These are phyloP conservation scores for Allomyces macrogynus DNA, from an alignment of 192 early-diverging fungal genomes.

Conservation along the genomic window DNA sequence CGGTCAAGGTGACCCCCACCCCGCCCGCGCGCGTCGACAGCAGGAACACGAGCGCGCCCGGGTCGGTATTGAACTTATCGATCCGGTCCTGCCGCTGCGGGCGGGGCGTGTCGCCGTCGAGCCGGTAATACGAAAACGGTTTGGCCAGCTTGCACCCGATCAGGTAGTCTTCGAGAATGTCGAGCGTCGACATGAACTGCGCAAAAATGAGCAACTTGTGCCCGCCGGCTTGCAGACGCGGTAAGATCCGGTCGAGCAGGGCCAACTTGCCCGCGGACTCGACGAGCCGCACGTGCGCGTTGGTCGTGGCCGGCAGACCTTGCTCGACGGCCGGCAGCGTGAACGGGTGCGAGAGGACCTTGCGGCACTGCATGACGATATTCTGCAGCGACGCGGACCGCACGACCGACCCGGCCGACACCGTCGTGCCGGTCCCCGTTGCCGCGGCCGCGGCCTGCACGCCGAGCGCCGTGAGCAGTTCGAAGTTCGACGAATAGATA, in stretches of 20 bases:
- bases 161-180: constrained; percentile 61
- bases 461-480: constrained; percentile 19
- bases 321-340: constrained; percentile 22
- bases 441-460: constrained; percentile 10
- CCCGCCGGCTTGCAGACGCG: constrained; percentile 29
- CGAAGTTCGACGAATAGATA: constrained; percentile 34
- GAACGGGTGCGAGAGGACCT: constrained; percentile 53
- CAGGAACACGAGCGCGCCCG: constrained; percentile 40
- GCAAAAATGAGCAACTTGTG: constrained; percentile 62
- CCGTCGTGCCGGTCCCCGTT: constrained; percentile 12
- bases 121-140: neutral
- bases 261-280: constrained; percentile 41
- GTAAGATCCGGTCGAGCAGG: constrained; percentile 43
- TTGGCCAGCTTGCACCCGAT: constrained; percentile 6
- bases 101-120: constrained; percentile 38
- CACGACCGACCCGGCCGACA: neutral
- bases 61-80: constrained; percentile 36
- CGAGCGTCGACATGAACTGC: constrained; percentile 64
- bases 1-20: constrained; percentile 46
- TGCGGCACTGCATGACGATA: constrained; percentile 46
- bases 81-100: constrained; percentile 30
- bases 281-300: constrained; percentile 28
- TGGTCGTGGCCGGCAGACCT: too few relatives aligned
- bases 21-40: constrained; percentile 58
- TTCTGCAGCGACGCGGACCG: constrained; percentile 11